Percentiles rank a stretch among this genome's conserved stretches.
These are phyloP conservation scores for Rhodotorula taiwanensis DNA, from an alignment of 768 basidiomycete species.

Conservation along the genomic window DNA sequence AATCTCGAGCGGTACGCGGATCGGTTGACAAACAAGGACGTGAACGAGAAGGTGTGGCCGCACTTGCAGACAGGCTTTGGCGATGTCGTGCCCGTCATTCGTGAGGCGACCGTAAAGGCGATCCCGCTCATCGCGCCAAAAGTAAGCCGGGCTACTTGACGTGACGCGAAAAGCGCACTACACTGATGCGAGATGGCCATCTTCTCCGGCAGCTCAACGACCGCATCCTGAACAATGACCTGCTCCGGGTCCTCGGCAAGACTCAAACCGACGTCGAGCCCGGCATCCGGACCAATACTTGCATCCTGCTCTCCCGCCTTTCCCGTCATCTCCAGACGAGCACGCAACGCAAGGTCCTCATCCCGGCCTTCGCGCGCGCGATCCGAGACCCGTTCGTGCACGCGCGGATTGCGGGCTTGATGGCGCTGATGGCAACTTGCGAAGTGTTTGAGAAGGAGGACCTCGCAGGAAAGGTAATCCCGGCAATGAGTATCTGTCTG, in stretches of 20 bases:
- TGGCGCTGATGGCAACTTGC: slow-evolving; percentile 90
- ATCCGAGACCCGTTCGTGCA: slow-evolving; percentile 88
- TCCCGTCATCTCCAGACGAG: slow-evolving; percentile 76
- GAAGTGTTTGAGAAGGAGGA: slow-evolving; percentile 86
- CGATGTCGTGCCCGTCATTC: slow-evolving; percentile 86
- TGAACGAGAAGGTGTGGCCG: slow-evolving; percentile 86
- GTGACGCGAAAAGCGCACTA: neutral
- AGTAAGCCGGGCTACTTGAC: slow-evolving; percentile 47
- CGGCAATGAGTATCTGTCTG: slow-evolving; percentile 68
- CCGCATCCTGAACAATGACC: slow-evolving; percentile 90
- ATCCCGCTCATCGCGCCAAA: slow-evolving; percentile 78
- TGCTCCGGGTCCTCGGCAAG: slow-evolving; percentile 83
- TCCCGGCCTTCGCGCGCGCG: slow-evolving; percentile 84
- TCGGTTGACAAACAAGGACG: slow-evolving; percentile 74
- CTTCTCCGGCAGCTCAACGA: slow-evolving; percentile 61
- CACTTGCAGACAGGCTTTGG: slow-evolving; percentile 90
- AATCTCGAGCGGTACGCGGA: slow-evolving; percentile 75
- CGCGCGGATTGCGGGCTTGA: slow-evolving; percentile 83
- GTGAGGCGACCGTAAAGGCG: slow-evolving; percentile 87
- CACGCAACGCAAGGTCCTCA: slow-evolving; percentile 92
- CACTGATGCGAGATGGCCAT: neutral
- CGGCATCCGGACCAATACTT: slow-evolving; percentile 94
- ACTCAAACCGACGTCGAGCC: slow-evolving; percentile 88
- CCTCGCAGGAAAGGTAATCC: slow-evolving; percentile 79
- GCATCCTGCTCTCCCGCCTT: slow-evolving; percentile 86